A percentile compares a stretch with the other conserved stretches of the same genome.
These are phyloP conservation scores for Trichoderma atroviride DNA, from an alignment of 2,329 filamentous ascomycete species.

Conservation along the genomic window DNA sequence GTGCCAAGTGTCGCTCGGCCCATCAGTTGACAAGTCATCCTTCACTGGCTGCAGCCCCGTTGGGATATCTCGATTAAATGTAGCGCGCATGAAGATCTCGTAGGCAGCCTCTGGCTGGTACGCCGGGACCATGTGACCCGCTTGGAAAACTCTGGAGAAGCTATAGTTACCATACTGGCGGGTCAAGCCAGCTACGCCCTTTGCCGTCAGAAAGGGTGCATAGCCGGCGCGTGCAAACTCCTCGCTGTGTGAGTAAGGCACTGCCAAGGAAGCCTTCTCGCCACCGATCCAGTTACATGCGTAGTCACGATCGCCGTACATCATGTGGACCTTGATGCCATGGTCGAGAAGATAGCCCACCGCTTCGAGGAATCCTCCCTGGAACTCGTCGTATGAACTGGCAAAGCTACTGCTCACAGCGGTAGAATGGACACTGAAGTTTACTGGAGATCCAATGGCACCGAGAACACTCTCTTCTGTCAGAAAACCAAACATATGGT, in stretches of 20 bases:
- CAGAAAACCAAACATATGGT: conserved; percentile 64
- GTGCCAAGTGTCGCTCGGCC: conserved; percentile 61
- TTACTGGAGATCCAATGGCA: conserved; percentile 64
- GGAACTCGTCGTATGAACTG: conserved; percentile 62
- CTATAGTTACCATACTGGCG: conserved; percentile 74
- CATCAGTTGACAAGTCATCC: conserved; percentile 53
- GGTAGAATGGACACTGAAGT: conserved; percentile 52
- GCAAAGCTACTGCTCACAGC: conserved; percentile 58
- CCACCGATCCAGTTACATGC: conserved; percentile 70
- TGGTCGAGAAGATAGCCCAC: conserved; percentile 62
- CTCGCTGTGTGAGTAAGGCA: conserved; percentile 53
- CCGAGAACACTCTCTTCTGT: conserved; percentile 58
- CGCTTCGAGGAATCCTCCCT: conserved; percentile 51
- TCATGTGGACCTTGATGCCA: conserved; percentile 69
- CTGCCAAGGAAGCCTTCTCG: conserved; percentile 66
- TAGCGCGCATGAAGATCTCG: conserved; percentile 61
- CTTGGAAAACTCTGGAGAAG: conserved; percentile 67
- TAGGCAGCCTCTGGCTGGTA: conserved; percentile 62
- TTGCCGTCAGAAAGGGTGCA: conserved; percentile 66
- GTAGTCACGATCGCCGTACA: conserved; percentile 67
- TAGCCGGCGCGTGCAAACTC: conserved; percentile 67
- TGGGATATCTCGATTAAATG: conserved; percentile 56
- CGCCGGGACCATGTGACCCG: conserved; percentile 64
- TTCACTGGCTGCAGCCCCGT: conserved; percentile 56
- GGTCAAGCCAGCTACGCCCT: conserved; percentile 66